A percentile compares a stretch with the other conserved stretches of the same genome.
phyloP scores from a whole-genome alignment of 257 asterid genomes.

The Lycium barbarum region DNA sequence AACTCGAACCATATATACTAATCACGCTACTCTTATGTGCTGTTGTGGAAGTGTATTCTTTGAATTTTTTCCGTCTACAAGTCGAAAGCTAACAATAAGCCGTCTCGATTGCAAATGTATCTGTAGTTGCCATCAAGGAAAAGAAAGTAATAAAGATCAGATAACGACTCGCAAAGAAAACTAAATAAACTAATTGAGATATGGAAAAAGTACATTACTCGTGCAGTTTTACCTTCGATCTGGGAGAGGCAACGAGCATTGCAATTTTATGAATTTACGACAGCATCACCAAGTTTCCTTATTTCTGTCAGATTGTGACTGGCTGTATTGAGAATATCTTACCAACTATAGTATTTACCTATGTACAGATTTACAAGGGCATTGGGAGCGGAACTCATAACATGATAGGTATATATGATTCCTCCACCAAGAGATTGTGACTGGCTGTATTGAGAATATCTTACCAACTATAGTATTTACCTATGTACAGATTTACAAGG shows the following conservation, averaged over 20 bases:
- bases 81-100: background rate
- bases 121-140: background rate
- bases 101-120: background rate
- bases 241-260: slow-evolving; percentile 6
- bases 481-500: slow-evolving; percentile 65
- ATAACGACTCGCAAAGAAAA: background rate
- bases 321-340: slow-evolving; percentile 27
- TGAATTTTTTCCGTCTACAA: background rate
- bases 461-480: slow-evolving; percentile 34
- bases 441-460: slow-evolving; percentile 29
- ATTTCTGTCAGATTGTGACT: slow-evolving; percentile 28
- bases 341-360: slow-evolving; percentile 36
- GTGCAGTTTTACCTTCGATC: slow-evolving; percentile 3
- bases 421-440: slow-evolving; percentile 29
- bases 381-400: slow-evolving; percentile 42
- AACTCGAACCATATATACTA: background rate
- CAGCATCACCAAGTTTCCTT: slow-evolving; percentile 31
- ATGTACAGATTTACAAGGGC: slow-evolving; percentile 65
- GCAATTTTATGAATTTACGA: slow-evolving; percentile 12
- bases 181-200: background rate
- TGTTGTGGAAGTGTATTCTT: background rate
- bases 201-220: background rate
- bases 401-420: slow-evolving; percentile 31
- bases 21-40: slow-evolving; percentile 12
- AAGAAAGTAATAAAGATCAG: background rate